These are phyloP conservation scores for Akanthomyces dipterigenus DNA, from an alignment of 2,329 filamentous ascomycete species.

Conservation along the genomic window DNA sequence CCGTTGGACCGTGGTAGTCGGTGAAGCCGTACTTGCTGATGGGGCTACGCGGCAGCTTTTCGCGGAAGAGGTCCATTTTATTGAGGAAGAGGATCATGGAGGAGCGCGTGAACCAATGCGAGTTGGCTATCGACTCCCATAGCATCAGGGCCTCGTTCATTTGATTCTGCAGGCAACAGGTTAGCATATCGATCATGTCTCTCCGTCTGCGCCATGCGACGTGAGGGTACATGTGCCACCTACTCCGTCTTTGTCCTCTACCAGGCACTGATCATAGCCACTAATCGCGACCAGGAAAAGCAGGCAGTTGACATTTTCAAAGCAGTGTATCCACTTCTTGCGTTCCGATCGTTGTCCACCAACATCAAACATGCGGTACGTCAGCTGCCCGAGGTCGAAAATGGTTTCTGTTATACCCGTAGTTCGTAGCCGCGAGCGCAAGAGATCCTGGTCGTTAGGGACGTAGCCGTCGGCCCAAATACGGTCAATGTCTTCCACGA, in stretches of 20 bases:
- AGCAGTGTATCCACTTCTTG: constrained; percentile 97
- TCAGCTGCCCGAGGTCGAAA: constrained; percentile 85
- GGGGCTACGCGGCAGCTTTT: constrained; percentile 64
- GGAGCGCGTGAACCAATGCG: constrained; percentile 78
- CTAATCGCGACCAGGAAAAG: constrained; percentile 93
- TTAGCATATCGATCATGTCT: constrained; percentile 12
- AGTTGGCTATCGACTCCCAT: constrained; percentile 80
- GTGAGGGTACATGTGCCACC: constrained; percentile 29
- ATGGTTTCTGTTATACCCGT: constrained; percentile 94
- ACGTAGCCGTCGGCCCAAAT: constrained; percentile 73
- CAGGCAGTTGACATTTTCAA: constrained; percentile 87
- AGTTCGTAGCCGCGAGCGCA: constrained; percentile 82
- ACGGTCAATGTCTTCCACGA: constrained; percentile 72
- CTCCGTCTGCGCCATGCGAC: not conserved
- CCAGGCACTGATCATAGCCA: constrained; percentile 91
- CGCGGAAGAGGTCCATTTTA: constrained; percentile 81
- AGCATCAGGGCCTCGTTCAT: constrained; percentile 87
- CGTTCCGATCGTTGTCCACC: constrained; percentile 87
- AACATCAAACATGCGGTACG: constrained; percentile 95
- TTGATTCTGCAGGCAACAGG: constrained; percentile 57
- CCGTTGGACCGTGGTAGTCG: constrained; percentile 66
- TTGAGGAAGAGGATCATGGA: constrained; percentile 80
- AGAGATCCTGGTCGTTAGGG: constrained; percentile 88
- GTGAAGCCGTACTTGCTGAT: constrained; percentile 70
- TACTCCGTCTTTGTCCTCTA: constrained; percentile 94